Percentiles rank a stretch among this genome's conserved stretches.
Evolutionary conservation across 192 early-diverging fungal species (phyloP).

Genomic region (Coemansia guatemalensis): DNA sequence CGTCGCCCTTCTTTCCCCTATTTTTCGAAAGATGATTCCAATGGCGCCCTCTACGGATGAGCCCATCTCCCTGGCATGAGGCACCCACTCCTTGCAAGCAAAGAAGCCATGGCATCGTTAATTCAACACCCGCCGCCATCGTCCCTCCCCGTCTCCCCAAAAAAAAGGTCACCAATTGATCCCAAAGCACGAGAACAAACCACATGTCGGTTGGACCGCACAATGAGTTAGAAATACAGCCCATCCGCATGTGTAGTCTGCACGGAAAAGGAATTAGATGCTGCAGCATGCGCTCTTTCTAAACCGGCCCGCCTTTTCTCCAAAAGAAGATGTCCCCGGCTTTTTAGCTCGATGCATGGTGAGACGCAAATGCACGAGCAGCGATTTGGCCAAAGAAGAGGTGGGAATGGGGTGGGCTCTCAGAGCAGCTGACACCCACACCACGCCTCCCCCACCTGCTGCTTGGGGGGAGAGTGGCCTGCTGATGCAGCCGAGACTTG

Average conservation of each 20-base stretch:
- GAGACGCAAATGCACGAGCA: not conserved
- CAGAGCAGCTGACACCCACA: not conserved
- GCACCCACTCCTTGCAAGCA: not conserved
- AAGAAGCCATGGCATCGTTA: not conserved
- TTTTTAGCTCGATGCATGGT: not conserved
- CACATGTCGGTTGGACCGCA: not conserved
- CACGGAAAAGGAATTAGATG: not conserved
- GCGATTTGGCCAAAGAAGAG: not conserved
- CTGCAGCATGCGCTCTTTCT: not conserved
- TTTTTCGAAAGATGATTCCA: not conserved
- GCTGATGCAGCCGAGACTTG: not conserved
- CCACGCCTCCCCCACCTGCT: not conserved
- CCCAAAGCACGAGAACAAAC: constrained; percentile 3
- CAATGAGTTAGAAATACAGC: not conserved
- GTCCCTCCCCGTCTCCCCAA: not conserved
- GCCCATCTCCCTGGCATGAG: not conserved
- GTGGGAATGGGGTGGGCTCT: not conserved
- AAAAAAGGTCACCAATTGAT: constrained; percentile 6
- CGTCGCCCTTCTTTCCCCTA: not conserved
- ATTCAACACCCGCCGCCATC: not conserved
- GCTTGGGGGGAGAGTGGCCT: not conserved
- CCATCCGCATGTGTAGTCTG: not conserved
- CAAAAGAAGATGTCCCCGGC: constrained; percentile 8
- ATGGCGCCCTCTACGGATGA: not conserved
- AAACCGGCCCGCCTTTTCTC: constrained; percentile 12